Evolutionary conservation across 73 alveolate genomes (phyloP).

Genomic region (Halteria grandinella): DNA sequence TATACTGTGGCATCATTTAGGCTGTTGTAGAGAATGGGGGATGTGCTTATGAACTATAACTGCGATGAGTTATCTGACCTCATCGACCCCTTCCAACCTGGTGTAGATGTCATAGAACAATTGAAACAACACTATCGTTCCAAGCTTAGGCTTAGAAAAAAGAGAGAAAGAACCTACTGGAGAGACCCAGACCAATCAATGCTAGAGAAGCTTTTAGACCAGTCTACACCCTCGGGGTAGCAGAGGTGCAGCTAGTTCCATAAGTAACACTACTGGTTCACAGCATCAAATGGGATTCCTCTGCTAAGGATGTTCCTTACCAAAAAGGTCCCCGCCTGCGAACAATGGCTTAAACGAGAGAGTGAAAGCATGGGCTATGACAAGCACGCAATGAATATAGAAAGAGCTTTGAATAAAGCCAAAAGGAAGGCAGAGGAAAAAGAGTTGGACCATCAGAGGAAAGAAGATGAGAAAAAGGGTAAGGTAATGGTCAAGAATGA

Average conservation of each 20-base stretch:
- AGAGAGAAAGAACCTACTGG: conserved; percentile 58
- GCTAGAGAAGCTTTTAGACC: no score
- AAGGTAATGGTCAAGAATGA: conserved; percentile 51
- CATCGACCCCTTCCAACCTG: conserved; percentile 29
- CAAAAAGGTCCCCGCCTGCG: conserved; percentile 38
- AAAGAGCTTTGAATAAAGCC: conserved; percentile 16
- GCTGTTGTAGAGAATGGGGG: conserved; percentile 79
- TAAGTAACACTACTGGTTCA: conserved; percentile 31
- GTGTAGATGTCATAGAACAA: conserved; percentile 31
- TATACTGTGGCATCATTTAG: conserved; percentile 76
- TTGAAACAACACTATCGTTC: conserved; percentile 23
- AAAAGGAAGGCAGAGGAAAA: conserved; percentile 37
- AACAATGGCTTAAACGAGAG: conserved; percentile 55
- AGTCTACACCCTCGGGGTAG: not conserved
- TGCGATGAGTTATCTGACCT: conserved; percentile 46
- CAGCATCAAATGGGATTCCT: conserved; percentile 46
- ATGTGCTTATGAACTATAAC: conserved; percentile 67
- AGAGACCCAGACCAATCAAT: conserved; percentile 56
- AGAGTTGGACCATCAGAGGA: conserved; percentile 15
- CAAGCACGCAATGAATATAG: conserved; percentile 29
- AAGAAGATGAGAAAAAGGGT: conserved; percentile 45
- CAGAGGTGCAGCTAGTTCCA: conserved; percentile 1
- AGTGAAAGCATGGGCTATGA: conserved; percentile 47
- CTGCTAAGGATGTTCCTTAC: conserved; percentile 40
- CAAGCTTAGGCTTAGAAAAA: conserved; percentile 35